These are phyloP conservation scores for Salmacisia buchloeana DNA, from an alignment of 1,284 basidiomycete genomes.

Conservation along the genomic window DNA sequence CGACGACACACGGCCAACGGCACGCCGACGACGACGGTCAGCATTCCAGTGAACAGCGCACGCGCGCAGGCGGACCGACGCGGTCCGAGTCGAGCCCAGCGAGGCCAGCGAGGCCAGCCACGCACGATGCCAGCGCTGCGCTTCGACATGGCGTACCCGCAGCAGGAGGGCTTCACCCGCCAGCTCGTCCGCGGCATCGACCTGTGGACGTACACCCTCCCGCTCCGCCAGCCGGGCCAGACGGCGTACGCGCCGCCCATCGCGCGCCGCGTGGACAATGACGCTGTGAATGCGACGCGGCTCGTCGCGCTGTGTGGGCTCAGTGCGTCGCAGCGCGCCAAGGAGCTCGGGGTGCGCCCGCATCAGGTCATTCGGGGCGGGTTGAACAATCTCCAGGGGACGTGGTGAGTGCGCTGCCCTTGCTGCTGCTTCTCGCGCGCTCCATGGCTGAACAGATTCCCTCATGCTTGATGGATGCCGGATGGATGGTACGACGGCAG, in stretches of 20 bases:
- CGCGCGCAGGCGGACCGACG: too few relatives aligned
- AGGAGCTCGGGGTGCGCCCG: not conserved
- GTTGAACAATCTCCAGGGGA: conserved; percentile 2
- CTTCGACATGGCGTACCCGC: not conserved
- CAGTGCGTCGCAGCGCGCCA: not conserved
- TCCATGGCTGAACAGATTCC: not conserved
- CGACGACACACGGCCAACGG: too few relatives aligned
- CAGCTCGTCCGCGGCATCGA: not conserved
- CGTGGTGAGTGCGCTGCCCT: not conserved
- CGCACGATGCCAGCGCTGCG: not conserved
- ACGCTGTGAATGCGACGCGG: not conserved
- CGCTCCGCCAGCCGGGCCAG: not conserved
- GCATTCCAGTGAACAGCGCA: too few relatives aligned
- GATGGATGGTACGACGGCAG: too few relatives aligned
- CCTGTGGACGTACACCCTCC: conserved; percentile 1
- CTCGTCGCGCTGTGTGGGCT: not conserved
- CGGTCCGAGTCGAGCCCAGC: too few relatives aligned
- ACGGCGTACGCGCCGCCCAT: conserved; percentile 1
- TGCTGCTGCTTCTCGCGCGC: not conserved
- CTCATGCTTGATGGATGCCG: not conserved
- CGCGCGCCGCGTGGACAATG: not conserved
- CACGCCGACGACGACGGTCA: too few relatives aligned
- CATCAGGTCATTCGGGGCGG: not conserved
- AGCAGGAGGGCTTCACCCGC: conserved; percentile 4
- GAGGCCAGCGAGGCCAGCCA: too few relatives aligned